phyloP scores from a whole-genome alignment of 2,329 filamentous ascomycete species.

The Ceratocystis albifundus region DNA sequence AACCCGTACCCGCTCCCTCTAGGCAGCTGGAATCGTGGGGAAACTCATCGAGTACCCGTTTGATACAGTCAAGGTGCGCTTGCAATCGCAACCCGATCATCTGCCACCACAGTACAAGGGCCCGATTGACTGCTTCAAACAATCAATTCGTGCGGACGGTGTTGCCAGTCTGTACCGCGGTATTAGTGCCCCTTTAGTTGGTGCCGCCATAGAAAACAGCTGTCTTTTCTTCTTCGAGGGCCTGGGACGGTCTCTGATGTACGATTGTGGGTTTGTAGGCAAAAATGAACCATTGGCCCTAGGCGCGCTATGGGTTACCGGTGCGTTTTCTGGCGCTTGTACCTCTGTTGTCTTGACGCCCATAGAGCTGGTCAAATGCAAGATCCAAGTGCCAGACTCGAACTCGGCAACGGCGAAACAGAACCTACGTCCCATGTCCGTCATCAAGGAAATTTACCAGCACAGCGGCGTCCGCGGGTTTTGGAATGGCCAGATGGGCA shows the following conservation, averaged over 20 bases:
- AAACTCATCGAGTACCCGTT: conserved; percentile 99
- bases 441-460: conserved; percentile 69
- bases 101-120: conserved; percentile 72
- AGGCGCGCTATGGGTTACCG: conserved; percentile 63
- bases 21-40: conserved; percentile 74
- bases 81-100: conserved; percentile 87
- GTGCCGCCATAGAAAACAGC: conserved; percentile 84
- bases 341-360: conserved; percentile 87
- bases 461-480: conserved; percentile 76
- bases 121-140: conserved; percentile 83
- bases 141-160: conserved; percentile 72
- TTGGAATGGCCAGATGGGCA: conserved; percentile 91
- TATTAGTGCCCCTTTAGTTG: conserved; percentile 79
- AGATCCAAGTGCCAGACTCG: conserved; percentile 66
- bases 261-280: conserved; percentile 39
- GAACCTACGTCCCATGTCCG: conserved; percentile 50
- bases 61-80: conserved; percentile 92
- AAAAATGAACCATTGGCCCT: conserved; percentile 56
- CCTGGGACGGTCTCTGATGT: conserved; percentile 55
- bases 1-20: conserved; percentile 6
- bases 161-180: conserved; percentile 75
- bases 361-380: conserved; percentile 95
- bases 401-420: conserved; percentile 27
- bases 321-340: conserved; percentile 75
- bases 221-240: conserved; percentile 88